Conservation (phyloP, 2,329 filamentous ascomycete species). For the Penicillium palitans region DNA sequence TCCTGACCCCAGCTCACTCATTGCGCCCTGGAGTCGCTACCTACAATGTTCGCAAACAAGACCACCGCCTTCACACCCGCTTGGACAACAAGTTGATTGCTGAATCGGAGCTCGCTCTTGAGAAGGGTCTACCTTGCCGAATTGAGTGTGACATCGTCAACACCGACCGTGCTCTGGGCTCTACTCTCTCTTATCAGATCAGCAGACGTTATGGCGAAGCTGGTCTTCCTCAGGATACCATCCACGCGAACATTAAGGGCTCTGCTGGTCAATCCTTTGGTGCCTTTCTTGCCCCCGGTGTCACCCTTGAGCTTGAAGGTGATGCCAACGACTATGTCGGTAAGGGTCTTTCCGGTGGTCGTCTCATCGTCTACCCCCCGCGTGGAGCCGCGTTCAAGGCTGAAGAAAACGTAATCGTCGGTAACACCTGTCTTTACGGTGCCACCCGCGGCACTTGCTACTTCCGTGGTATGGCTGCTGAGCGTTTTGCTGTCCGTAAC, state of each 20-base stretch:
- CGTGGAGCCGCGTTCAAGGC: constrained; percentile 90
- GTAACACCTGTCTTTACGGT: constrained; percentile 93
- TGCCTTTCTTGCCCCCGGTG: constrained; percentile 87
- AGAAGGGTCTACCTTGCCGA: constrained; percentile 88
- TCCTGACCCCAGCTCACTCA: constrained; percentile 93
- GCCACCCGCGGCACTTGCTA: constrained; percentile 88
- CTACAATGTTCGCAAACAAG: constrained; percentile 97
- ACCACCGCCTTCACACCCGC: constrained; percentile 88
- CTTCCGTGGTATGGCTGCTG: constrained; percentile 95
- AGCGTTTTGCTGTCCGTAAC: constrained; percentile 95
- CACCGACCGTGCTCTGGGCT: constrained; percentile 90
- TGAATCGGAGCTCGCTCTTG: constrained; percentile 88
- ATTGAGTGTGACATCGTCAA: constrained; percentile 97
- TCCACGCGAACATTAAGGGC: constrained; percentile 94
- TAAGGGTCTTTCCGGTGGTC: constrained; percentile 90
- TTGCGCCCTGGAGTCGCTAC: constrained; percentile 91
- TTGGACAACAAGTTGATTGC: constrained; percentile 97
- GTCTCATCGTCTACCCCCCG: constrained; percentile 89
- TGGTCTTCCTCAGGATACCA: constrained; percentile 86
- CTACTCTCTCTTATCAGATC: constrained; percentile 93
- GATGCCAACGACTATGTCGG: constrained; percentile 97
- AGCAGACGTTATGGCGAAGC: constrained; percentile 88
- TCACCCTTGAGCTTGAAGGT: constrained; percentile 92
- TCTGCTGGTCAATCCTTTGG: constrained; percentile 97
- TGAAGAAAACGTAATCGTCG: constrained; percentile 91